Percentiles rank a stretch among this genome's conserved stretches.
These are phyloP conservation scores for Teunomyces kruisii DNA, from an alignment of 805 yeast genomes.

Conservation along the genomic window DNA sequence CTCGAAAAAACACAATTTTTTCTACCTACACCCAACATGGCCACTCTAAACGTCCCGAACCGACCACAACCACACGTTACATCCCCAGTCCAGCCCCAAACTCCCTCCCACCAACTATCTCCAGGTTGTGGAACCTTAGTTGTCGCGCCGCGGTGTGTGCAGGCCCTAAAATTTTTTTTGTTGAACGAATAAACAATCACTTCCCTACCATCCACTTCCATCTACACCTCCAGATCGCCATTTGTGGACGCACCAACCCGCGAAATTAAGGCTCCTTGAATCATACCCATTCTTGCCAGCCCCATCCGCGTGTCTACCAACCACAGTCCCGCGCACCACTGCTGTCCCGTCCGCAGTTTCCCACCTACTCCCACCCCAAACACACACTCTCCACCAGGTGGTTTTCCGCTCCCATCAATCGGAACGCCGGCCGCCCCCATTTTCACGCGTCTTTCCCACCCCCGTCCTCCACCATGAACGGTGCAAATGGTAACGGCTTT, in stretches of 20 bases:
- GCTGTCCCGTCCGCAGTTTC: neutral
- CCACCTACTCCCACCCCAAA: neutral
- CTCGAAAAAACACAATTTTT: too few relatives aligned
- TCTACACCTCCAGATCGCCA: neutral
- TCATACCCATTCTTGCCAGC: too few relatives aligned
- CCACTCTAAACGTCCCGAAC: too few relatives aligned
- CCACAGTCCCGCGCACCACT: neutral
- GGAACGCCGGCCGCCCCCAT: too few relatives aligned
- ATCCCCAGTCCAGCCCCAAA: too few relatives aligned
- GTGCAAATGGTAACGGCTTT: neutral
- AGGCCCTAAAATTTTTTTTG: conserved; percentile 3
- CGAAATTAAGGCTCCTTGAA: too few relatives aligned
- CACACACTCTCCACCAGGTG: neutral
- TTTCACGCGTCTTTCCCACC: neutral
- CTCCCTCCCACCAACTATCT: neutral
- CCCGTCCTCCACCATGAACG: conserved; percentile 2
- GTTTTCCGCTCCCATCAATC: too few relatives aligned
- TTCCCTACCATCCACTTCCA: neutral
- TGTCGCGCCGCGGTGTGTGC: neutral
- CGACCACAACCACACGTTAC: too few relatives aligned
- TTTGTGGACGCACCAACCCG: too few relatives aligned
- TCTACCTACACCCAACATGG: too few relatives aligned
- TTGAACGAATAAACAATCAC: conserved; percentile 1
- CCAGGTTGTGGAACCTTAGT: neutral
- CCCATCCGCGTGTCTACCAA: neutral